phyloP scores from a whole-genome alignment of 495 filamentous ascomycete species.

The Glonium stellatum region DNA sequence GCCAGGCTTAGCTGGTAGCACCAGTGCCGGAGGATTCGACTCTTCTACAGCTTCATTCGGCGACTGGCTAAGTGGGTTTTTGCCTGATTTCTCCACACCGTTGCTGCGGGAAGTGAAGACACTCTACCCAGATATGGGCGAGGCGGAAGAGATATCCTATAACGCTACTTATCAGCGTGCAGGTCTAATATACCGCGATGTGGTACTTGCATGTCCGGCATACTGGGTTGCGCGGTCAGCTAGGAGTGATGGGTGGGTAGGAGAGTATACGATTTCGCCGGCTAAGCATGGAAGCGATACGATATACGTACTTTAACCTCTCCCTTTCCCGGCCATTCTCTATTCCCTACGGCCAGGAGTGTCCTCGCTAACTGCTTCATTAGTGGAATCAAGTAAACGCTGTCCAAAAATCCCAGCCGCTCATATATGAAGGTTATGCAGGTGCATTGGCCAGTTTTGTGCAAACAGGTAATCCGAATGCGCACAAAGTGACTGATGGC shows the following conservation, averaged over 20 bases:
- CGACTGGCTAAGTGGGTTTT: constrained; percentile 46
- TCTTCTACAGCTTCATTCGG: constrained; percentile 45
- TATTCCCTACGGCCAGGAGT: background rate
- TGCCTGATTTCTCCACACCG: constrained; percentile 45
- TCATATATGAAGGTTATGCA: constrained; percentile 51
- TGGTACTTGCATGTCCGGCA: constrained; percentile 53
- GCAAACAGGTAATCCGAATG: constrained; percentile 52
- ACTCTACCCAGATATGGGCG: no score
- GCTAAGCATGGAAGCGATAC: constrained; percentile 55
- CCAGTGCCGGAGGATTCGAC: constrained; percentile 40
- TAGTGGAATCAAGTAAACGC: constrained; percentile 54
- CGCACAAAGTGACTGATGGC: constrained; percentile 47
- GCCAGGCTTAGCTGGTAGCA: constrained; percentile 38
- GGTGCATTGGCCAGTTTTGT: constrained; percentile 57
- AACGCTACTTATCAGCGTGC: constrained; percentile 45
- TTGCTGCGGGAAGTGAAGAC: no score
- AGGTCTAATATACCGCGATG: constrained; percentile 50
- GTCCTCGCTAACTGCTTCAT: background rate
- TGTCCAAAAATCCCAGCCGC: constrained; percentile 45
- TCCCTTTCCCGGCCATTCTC: background rate
- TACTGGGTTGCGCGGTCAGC: constrained; percentile 50
- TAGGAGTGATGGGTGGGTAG: constrained; percentile 42
- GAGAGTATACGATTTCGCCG: constrained; percentile 53
- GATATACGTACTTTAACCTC: constrained; percentile 41
- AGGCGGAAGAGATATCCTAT: constrained; percentile 36